Evolutionary conservation across 805 yeast species (phyloP), one percentile per base, ranked within the genome.

Genomic region (Metschnikowia colocasiae): DNA sequence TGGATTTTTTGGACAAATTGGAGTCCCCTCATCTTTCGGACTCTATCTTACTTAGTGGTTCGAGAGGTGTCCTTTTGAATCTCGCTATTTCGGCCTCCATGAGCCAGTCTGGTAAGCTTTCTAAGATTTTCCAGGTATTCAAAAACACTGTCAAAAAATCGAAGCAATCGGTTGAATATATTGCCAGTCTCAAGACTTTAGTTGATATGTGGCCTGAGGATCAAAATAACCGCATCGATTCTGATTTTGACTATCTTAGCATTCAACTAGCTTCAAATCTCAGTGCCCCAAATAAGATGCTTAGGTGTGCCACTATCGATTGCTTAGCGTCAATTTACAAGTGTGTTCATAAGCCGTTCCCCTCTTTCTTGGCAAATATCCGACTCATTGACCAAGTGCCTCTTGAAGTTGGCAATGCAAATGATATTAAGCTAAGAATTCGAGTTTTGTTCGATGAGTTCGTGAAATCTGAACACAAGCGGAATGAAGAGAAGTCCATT

Each of bases 401-500:
- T 0, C 70, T 84, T 43, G 78, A 78, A n/a, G 65, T 90, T 15
- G 69, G 78, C 10, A 80, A 80, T 47, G 85, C 87, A 1, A 81
- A 97, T 65, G 95, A 86, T 56, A 72, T 92, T 2, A 79, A 81
- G 20, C 68, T 83, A 48, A 78, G 95, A 59, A 73, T 85, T 26
- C 76, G 97, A 56, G 72, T 69, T 31, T 64, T 87, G 50, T 81
- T 80, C 1, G 57, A 65, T 6, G 73, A 65, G 3, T 82, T 67
- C 58, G 58, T 49, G 25, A 16, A 34, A 7, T 26, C 42, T 43
- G 25, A 40, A 26, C 23, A 37, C 31, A 43, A 48, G 20, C 25
- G 25, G 5, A n/a, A 19, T 29, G 42, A 39, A 29, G 42, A 39
- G 20, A 39, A 29, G 7, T 29, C 9, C 5, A 27, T 35, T 20